phyloP scores from a whole-genome alignment of 768 basidiomycete species.

The Collybiopsis luxurians region DNA sequence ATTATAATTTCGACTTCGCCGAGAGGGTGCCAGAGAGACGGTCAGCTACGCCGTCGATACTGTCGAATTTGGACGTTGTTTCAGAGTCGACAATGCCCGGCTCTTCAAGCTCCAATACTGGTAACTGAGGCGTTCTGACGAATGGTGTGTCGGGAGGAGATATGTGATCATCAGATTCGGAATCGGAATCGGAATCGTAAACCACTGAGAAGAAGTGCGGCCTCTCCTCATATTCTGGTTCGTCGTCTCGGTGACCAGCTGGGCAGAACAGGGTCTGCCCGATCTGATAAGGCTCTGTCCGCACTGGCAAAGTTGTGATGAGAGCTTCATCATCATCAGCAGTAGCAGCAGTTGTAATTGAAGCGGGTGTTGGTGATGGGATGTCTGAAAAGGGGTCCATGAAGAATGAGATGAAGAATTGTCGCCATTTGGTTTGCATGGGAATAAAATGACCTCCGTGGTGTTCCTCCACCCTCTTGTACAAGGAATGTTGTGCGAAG shows the following conservation, averaged over 20 bases:
- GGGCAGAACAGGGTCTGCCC: not conserved
- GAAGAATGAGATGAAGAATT: slow-evolving; percentile 2
- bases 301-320: not conserved
- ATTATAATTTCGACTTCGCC: not conserved
- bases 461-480: slow-evolving; percentile 1
- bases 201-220: not conserved
- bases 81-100: not conserved
- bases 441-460: slow-evolving; percentile 5
- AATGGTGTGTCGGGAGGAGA: slow-evolving; percentile 6
- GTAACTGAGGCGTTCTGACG: not conserved
- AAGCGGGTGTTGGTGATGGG: not conserved
- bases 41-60: not conserved
- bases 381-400: not conserved
- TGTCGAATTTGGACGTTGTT: not conserved
- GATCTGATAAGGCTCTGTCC: not conserved
- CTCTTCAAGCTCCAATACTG: not conserved
- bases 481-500: not conserved
- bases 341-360: not conserved
- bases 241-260: not conserved
- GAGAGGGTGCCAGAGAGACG: not conserved
- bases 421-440: not conserved
- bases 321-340: not conserved
- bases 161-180: not conserved
- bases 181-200: not conserved
- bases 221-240: not conserved